Evolutionary conservation across 1,139 yeast genomes (phyloP).

Genomic region (Hemisphaericaspora lyxosophila): DNA sequence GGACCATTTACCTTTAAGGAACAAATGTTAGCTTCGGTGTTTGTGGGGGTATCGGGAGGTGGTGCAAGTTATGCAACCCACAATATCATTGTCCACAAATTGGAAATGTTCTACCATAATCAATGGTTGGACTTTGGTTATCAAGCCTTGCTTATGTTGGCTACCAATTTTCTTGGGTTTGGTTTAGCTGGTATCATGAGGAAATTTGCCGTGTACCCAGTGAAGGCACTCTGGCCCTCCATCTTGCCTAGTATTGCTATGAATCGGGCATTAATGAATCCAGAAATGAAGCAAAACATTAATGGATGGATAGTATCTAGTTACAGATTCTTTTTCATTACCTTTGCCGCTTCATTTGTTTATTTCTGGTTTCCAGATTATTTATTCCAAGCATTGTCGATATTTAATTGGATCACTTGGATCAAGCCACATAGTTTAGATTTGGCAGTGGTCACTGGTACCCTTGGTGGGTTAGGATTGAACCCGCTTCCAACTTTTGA

Average conservation of each 20-base stretch:
- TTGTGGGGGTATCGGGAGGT: too few species aligned
- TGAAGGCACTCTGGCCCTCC: slow-evolving; percentile 58
- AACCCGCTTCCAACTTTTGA: slow-evolving; percentile 59
- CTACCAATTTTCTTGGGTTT: slow-evolving; percentile 61
- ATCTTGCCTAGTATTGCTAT: slow-evolving; percentile 55
- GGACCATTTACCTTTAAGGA: slow-evolving; percentile 31
- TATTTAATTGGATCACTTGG: slow-evolving; percentile 43
- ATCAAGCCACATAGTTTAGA: slow-evolving; percentile 29
- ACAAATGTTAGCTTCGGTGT: slow-evolving; percentile 27
- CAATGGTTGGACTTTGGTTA: slow-evolving; percentile 51
- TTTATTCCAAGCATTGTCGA: slow-evolving; percentile 31
- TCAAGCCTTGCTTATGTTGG: slow-evolving; percentile 48
- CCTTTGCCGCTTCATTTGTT: slow-evolving; percentile 23
- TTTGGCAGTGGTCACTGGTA: slow-evolving; percentile 60
- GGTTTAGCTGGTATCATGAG: slow-evolving; percentile 65
- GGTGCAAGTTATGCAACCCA: too few species aligned
- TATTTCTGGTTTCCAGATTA: slow-evolving; percentile 39
- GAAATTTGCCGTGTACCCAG: slow-evolving; percentile 57
- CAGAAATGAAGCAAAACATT: slow-evolving; percentile 40
- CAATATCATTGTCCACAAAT: too few species aligned
- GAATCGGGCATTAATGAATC: slow-evolving; percentile 49
- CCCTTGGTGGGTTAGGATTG: slow-evolving; percentile 51
- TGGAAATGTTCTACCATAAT: slow-evolving; percentile 36
- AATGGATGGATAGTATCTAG: slow-evolving; percentile 39
- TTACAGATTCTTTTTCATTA: slow-evolving; percentile 28